A percentile compares a stretch with the other conserved stretches of the same genome.
Evolutionary conservation across 441 rosid species (phyloP).

Genomic region (Sinapis alba): DNA sequence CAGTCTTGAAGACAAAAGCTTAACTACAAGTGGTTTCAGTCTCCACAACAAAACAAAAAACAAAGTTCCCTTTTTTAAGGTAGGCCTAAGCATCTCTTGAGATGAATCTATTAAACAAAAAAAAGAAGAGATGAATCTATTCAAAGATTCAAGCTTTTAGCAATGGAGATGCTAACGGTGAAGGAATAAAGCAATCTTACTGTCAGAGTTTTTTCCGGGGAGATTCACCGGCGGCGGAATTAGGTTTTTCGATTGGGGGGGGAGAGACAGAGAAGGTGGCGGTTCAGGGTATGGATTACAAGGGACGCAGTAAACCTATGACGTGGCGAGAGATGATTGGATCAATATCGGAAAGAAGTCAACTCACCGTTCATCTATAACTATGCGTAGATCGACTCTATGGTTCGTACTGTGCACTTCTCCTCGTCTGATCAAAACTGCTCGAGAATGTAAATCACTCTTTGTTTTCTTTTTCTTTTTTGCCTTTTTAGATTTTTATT

Average conservation of each 20-base stretch:
- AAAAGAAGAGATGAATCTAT: constrained; percentile 1
- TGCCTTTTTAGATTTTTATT: constrained; percentile 1
- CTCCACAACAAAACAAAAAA: constrained; percentile 5
- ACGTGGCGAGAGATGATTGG: constrained; percentile 57
- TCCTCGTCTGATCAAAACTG: constrained; percentile 42
- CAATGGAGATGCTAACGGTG: constrained; percentile 7
- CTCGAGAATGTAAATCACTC: no score
- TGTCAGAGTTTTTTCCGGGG: constrained; percentile 34
- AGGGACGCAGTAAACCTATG: constrained; percentile 49
- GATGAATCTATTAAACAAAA: constrained; percentile 2
- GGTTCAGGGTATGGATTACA: constrained; percentile 57
- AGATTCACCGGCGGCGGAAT: constrained; percentile 34
- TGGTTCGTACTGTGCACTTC: constrained; percentile 40
- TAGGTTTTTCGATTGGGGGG: constrained; percentile 30
- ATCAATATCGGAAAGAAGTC: constrained; percentile 31
- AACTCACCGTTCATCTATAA: constrained; percentile 35
- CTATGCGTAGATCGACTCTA: constrained; percentile 6
- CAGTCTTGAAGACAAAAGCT: constrained; percentile 7
- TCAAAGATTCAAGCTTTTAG: constrained; percentile 1
- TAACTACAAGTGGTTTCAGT: constrained; percentile 12
- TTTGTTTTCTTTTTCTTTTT: not conserved
- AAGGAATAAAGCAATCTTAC: constrained; percentile 45
- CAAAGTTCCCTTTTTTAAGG: not conserved
- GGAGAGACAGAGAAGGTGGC: constrained; percentile 41
- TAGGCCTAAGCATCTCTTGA: no score